A percentile compares a stretch with the other conserved stretches of the same genome.
phyloP scores from a whole-genome alignment of 2,329 filamentous ascomycete species.

The Fusarium buharicum region DNA sequence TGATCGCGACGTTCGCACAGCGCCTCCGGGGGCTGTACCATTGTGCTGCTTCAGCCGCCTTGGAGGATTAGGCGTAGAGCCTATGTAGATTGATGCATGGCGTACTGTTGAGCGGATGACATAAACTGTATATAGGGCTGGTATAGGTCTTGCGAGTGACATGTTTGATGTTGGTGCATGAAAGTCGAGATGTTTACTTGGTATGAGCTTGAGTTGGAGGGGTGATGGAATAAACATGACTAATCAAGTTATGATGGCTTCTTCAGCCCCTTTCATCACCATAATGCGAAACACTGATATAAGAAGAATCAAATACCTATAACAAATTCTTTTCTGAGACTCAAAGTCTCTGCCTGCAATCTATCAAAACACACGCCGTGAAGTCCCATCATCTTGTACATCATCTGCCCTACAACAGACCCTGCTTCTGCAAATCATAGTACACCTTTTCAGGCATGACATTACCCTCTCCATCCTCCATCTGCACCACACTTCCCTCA shows the following conservation, averaged over 20 bases:
- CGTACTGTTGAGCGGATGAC: constrained; percentile 84
- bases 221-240: constrained; percentile 38
- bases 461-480: constrained; percentile 97
- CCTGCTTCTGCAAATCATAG: constrained; percentile 92
- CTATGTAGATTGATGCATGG: constrained; percentile 81
- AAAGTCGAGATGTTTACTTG: constrained; percentile 29
- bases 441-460: constrained; percentile 99
- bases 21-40: constrained; percentile 83
- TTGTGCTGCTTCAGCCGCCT: constrained; percentile 92
- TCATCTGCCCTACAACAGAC: constrained; percentile 69
- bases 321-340: background rate
- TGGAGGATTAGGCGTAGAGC: constrained; percentile 88
- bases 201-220: constrained; percentile 37
- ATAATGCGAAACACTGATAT: background rate
- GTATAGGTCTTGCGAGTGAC: constrained; percentile 69
- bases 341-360: background rate
- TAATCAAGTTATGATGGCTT: constrained; percentile 33
- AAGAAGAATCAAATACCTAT: background rate
- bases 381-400: constrained; percentile 21
- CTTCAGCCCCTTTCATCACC: constrained; percentile 4
- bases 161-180: constrained; percentile 47
- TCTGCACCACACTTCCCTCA: constrained; percentile 90
- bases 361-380: constrained; percentile 7
- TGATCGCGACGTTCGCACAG: constrained; percentile 75
- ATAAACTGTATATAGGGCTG: constrained; percentile 93